These are phyloP conservation scores for Trichoderma sp. DNA, from an alignment of 2,329 filamentous ascomycete species.

Conservation along the genomic window DNA sequence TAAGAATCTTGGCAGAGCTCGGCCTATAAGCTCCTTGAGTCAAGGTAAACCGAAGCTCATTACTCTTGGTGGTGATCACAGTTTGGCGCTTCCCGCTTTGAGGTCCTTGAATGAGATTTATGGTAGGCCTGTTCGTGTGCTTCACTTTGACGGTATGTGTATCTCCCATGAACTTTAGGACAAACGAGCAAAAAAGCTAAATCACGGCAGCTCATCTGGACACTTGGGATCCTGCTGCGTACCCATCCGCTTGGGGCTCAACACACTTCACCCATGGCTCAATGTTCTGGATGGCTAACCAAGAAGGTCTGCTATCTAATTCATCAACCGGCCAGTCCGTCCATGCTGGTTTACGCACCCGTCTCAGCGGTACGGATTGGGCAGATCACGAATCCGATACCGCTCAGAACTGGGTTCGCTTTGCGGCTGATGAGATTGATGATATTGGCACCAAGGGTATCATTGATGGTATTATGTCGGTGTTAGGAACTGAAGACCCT, in stretches of 20 bases:
- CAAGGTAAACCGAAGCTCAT: conserved; percentile 54
- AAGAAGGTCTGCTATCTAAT: conserved; percentile 77
- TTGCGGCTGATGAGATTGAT: conserved; percentile 82
- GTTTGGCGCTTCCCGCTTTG: conserved; percentile 66
- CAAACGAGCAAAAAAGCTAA: conserved; percentile 24
- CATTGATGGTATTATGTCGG: conserved; percentile 65
- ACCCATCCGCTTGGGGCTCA: conserved; percentile 53
- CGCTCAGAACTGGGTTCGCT: conserved; percentile 74
- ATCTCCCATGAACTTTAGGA: neutral
- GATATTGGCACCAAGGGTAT: conserved; percentile 72
- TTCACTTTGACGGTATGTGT: conserved; percentile 64
- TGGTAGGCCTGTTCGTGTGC: conserved; percentile 61
- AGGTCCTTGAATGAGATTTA: conserved; percentile 63
- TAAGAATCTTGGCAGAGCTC: conserved; percentile 57
- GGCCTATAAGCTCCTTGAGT: conserved; percentile 29
- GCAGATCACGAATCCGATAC: conserved; percentile 71
- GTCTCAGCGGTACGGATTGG: conserved; percentile 65
- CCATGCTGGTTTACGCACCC: conserved; percentile 79
- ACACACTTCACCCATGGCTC: conserved; percentile 78
- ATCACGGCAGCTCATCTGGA: conserved; percentile 61
- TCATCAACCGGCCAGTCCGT: conserved; percentile 66
- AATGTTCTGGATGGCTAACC: conserved; percentile 86
- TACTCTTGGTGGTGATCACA: conserved; percentile 72
- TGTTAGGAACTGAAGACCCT: conserved; percentile 71
- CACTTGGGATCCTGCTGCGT: conserved; percentile 81